Percentiles rank a stretch among this genome's conserved stretches.
Conservation (phyloP, 1,284 basidiomycete genomes). For the Trichosporon sp. region DNA sequence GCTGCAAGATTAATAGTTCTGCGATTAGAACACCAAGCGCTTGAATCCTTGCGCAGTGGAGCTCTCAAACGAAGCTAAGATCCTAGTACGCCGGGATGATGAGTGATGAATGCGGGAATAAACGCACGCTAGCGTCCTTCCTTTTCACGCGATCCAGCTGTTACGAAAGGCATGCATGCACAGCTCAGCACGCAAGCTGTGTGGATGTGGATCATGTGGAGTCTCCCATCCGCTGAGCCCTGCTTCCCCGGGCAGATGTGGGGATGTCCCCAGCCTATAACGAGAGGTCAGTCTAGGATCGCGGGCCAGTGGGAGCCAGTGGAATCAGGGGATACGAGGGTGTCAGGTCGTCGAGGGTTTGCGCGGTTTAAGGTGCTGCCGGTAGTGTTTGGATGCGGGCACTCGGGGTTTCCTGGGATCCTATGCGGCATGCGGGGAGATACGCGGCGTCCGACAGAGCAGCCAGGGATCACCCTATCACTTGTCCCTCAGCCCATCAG, state of each 20-base stretch:
- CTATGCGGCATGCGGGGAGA: constrained; percentile 13
- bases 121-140: constrained; percentile 1
- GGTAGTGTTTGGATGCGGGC: constrained; percentile 5
- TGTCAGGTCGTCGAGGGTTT: not conserved
- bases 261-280: not conserved
- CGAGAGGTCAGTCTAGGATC: not conserved
- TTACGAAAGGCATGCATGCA: not conserved
- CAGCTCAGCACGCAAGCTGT: not conserved
- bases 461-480: constrained; percentile 14
- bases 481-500: constrained; percentile 3
- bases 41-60: constrained; percentile 5
- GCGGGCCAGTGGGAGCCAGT: constrained; percentile 4
- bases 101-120: not conserved
- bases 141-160: constrained; percentile 10
- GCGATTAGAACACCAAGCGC: not conserved
- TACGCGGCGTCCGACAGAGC: constrained; percentile 14
- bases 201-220: constrained; percentile 5
- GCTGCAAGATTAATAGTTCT: not conserved
- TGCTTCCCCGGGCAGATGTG: constrained; percentile 17
- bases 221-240: not conserved
- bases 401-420: not conserved
- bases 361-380: constrained; percentile 11
- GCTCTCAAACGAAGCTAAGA: constrained; percentile 4
- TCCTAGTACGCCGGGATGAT: not conserved
- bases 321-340: constrained; percentile 10